Evolutionary conservation across 257 asterid species (phyloP), one percentile per base, ranked within the genome.

Genomic region (Nemophila menziesii): DNA sequence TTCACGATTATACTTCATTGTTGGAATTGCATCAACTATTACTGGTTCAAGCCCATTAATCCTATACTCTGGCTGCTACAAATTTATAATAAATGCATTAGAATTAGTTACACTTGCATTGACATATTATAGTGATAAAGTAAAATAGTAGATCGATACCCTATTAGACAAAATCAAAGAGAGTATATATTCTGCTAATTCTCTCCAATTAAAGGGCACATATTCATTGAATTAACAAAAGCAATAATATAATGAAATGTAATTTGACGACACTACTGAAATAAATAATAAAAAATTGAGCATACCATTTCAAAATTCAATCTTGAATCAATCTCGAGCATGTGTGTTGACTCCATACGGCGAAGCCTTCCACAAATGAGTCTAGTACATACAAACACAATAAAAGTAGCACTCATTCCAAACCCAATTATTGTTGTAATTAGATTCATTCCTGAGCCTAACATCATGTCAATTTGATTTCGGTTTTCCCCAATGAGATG

Each of bases 401-500:
- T 87, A 74, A 87, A 87, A 40, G 93, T 80, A 4, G 92, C 95
- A 71, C 97, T 82, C 93, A 87, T 87, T 18, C 83, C 95, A 65
- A 87, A 82, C 40, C 97, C 97, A 49, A 87, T 75, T 13, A 87
- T 69, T 45, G 97, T 79, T 18, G 97, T 77, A 26, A 77, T 77
- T 44, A 87, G 70, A 87, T 82, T 87, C 93, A 79, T 71, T 16
- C 79, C 78, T 16, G 81, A 69, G 19, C 82, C 89, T 16, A 82
- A 75, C 92, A 82, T 77, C 56, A 40, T 54, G n/a, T n/a, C n/a
- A n/a, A n/a, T n/a, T n/a, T n/a, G n/a, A 7, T 29, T 1, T 13
- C 36, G 12, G 9, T 29, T 29, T 13, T 13, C 36, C 1, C 7
- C 8, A 29, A 29, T 7, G 6, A 29, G 2, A 29, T 7, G 36